Evolutionary conservation across 352 stramenopile genomes (phyloP).

Genomic region (Pythium insidiosum): DNA sequence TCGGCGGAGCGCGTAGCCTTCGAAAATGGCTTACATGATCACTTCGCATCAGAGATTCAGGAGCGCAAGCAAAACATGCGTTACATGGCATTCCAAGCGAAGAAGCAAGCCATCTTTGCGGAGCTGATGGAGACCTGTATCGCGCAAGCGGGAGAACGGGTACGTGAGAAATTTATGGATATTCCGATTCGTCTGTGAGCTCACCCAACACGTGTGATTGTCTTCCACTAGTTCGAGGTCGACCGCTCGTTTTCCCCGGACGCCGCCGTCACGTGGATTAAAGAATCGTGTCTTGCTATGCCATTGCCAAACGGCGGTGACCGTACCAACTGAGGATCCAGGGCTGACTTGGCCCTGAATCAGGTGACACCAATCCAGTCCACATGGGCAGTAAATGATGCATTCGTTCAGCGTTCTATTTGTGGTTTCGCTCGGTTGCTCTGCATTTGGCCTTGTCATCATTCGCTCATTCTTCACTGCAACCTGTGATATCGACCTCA

Average conservation of each 20-base stretch:
- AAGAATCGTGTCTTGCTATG: slow-evolving; percentile 6
- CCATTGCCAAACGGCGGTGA: slow-evolving; percentile 1
- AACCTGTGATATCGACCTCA: too few relatives aligned
- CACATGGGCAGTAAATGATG: too few relatives aligned
- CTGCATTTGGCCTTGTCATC: too few relatives aligned
- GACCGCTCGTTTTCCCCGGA: slow-evolving; percentile 3
- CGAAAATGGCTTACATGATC: slow-evolving; percentile 3
- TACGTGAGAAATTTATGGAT: slow-evolving; percentile 1
- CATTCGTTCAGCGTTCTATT: too few relatives aligned
- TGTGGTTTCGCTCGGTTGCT: too few relatives aligned
- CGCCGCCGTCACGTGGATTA: slow-evolving; percentile 6
- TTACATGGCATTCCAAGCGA: slow-evolving; percentile 5
- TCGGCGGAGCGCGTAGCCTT: slow-evolving; percentile 6
- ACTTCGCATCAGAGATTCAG: slow-evolving; percentile 1
- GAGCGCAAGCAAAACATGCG: slow-evolving; percentile 7
- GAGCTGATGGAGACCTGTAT: slow-evolving; percentile 12
- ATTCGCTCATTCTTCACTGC: too few relatives aligned
- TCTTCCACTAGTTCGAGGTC: slow-evolving; percentile 7
- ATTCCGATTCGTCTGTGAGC: too few relatives aligned
- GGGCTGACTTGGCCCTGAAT: background rate
- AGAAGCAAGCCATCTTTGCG: slow-evolving; percentile 11
- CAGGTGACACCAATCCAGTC: background rate
- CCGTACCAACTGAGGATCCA: background rate
- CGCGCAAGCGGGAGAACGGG: slow-evolving; percentile 5
- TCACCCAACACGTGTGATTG: too few relatives aligned